phyloP scores from a whole-genome alignment of 2,329 filamentous ascomycete species.

The Coleophoma crateriformis region DNA sequence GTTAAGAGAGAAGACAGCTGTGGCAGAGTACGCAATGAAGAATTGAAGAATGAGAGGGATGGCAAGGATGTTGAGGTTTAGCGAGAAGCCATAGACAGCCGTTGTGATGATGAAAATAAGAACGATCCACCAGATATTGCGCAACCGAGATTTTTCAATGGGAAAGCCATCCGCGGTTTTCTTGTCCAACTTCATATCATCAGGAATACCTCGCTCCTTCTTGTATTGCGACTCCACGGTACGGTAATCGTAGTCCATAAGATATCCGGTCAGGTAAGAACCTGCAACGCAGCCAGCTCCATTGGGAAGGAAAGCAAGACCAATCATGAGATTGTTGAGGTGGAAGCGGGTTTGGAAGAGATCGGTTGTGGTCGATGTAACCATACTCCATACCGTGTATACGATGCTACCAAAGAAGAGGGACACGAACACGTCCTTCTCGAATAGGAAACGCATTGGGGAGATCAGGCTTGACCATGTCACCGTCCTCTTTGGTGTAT shows the following conservation, averaged over 20 bases:
- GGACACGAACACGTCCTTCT: slow-evolving; percentile 40
- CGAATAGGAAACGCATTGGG: slow-evolving; percentile 34
- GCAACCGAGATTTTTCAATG: slow-evolving; percentile 31
- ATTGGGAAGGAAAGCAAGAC: slow-evolving; percentile 35
- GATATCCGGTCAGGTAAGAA: slow-evolving; percentile 31
- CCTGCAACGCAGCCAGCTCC: slow-evolving; percentile 34
- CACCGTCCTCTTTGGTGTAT: slow-evolving; percentile 19
- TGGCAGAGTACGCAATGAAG: slow-evolving; percentile 29
- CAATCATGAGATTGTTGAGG: slow-evolving; percentile 33
- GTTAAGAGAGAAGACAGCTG: slow-evolving; percentile 29
- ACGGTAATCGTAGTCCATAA: slow-evolving; percentile 34
- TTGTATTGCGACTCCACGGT: slow-evolving; percentile 29
- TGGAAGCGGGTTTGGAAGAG: slow-evolving; percentile 32
- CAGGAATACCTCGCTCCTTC: slow-evolving; percentile 22
- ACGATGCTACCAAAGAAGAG: slow-evolving; percentile 37
- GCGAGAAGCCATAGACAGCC: slow-evolving; percentile 28
- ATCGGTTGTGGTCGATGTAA: slow-evolving; percentile 36
- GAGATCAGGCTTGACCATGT: slow-evolving; percentile 28
- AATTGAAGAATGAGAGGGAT: slow-evolving; percentile 25
- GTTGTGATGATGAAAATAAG: slow-evolving; percentile 29
- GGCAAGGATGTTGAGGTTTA: slow-evolving; percentile 18
- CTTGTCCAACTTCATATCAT: slow-evolving; percentile 15
- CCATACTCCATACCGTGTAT: slow-evolving; percentile 43
- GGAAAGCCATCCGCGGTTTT: slow-evolving; percentile 33
- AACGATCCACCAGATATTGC: slow-evolving; percentile 29